phyloP scores from a whole-genome alignment of 2,329 filamentous ascomycete species.

The Alternaria sp. region DNA sequence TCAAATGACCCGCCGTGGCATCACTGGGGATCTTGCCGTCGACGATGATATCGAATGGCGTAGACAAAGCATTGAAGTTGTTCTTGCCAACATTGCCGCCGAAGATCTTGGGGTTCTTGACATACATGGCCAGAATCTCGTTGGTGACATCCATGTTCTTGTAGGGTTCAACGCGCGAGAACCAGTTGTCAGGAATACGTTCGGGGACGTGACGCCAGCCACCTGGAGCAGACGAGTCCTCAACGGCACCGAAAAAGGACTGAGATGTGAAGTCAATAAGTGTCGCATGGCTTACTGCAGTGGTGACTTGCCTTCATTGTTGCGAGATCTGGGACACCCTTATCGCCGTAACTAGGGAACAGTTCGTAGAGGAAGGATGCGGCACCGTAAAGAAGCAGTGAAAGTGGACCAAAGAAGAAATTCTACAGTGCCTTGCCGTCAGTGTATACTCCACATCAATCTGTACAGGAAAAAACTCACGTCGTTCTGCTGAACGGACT shows the following conservation, averaged over 20 bases:
- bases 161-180: slow-evolving; percentile 46
- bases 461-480: too few species aligned
- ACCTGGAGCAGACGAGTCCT: slow-evolving; percentile 47
- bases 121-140: slow-evolving; percentile 56
- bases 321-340: slow-evolving; percentile 30
- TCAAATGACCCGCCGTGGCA: slow-evolving; percentile 37
- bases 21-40: slow-evolving; percentile 49
- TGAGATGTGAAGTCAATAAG: background rate
- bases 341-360: slow-evolving; percentile 46
- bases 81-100: slow-evolving; percentile 54
- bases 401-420: slow-evolving; percentile 56
- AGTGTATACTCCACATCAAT: too few species aligned
- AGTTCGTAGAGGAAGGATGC: slow-evolving; percentile 57
- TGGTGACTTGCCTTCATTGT: slow-evolving; percentile 21
- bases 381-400: slow-evolving; percentile 54
- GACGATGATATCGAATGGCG: slow-evolving; percentile 50
- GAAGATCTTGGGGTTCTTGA: slow-evolving; percentile 55
- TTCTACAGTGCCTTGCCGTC: too few species aligned
- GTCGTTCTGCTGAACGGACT: slow-evolving; percentile 46
- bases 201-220: slow-evolving; percentile 52
- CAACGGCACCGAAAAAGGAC: slow-evolving; percentile 54
- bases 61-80: slow-evolving; percentile 50
- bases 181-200: slow-evolving; percentile 56
- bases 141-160: slow-evolving; percentile 47
- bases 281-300: background rate